Evolutionary conservation across 75 land plant genomes (phyloP).

Genomic region (Pinus tabuliformis): DNA sequence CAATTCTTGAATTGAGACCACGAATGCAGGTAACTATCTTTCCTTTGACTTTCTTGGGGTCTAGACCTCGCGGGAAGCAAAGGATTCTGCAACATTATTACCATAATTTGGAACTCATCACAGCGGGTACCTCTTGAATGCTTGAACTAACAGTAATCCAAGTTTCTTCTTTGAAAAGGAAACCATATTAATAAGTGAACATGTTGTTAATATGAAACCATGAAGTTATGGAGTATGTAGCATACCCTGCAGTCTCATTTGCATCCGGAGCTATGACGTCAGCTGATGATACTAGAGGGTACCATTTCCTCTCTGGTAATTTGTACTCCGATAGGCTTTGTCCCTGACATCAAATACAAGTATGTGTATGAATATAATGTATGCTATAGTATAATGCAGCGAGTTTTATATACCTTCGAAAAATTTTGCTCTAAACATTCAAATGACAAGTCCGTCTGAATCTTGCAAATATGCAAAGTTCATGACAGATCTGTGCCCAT

Average conservation of each 20-base stretch:
- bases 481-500: too few species aligned
- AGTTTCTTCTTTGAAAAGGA: too few species aligned
- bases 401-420: too few species aligned
- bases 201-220: too few species aligned
- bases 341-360: background rate
- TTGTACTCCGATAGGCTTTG: background rate
- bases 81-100: background rate
- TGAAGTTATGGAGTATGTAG: background rate
- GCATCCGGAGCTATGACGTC: slow-evolving; percentile 4
- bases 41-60: slow-evolving; percentile 25
- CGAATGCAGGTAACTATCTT: slow-evolving; percentile 28
- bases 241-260: background rate
- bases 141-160: too few species aligned
- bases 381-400: background rate
- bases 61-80: slow-evolving; percentile 14
- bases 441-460: too few species aligned
- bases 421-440: too few species aligned
- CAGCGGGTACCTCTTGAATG: too few species aligned
- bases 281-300: slow-evolving; percentile 17
- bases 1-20: slow-evolving; percentile 14
- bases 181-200: too few species aligned
- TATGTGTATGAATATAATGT: background rate
- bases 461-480: too few species aligned
- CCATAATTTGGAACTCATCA: too few species aligned
- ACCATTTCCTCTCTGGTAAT: background rate